These are phyloP conservation scores for Termitomyces sp. DNA, from an alignment of 768 basidiomycete species.

Conservation along the genomic window DNA sequence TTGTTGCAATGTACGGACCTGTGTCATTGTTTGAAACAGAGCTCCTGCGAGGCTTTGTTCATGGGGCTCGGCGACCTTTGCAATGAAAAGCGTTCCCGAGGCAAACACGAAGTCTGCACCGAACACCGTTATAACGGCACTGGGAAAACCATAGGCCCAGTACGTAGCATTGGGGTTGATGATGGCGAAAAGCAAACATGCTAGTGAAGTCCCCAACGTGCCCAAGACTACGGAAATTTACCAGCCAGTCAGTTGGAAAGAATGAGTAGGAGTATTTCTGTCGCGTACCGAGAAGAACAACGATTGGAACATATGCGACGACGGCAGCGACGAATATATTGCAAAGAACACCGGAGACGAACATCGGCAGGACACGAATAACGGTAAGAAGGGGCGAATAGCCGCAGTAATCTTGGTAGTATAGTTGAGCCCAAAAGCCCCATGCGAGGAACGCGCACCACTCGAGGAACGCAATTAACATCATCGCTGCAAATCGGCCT, in stretches of 20 bases:
- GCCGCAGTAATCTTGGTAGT: constrained; percentile 60
- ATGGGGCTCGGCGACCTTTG: constrained; percentile 55
- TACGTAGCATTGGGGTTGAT: constrained; percentile 52
- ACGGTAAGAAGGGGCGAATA: constrained; percentile 56
- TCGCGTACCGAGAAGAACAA: constrained; percentile 50
- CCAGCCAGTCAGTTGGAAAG: neutral
- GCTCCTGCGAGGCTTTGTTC: constrained; percentile 77
- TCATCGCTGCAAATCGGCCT: constrained; percentile 53
- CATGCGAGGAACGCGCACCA: constrained; percentile 52
- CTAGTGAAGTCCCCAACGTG: constrained; percentile 49
- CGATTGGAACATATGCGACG: constrained; percentile 47
- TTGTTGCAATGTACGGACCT: constrained; percentile 28
- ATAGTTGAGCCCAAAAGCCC: constrained; percentile 43
- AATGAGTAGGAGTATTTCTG: neutral
- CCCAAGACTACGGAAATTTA: constrained; percentile 29
- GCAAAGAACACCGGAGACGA: constrained; percentile 54
- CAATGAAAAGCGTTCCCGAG: constrained; percentile 68
- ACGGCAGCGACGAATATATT: constrained; percentile 61
- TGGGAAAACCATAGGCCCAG: constrained; percentile 76
- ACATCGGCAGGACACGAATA: constrained; percentile 67
- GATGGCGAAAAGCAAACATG: constrained; percentile 62
- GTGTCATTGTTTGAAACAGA: constrained; percentile 74
- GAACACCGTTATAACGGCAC: constrained; percentile 56
- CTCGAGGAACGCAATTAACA: constrained; percentile 50
- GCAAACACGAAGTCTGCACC: constrained; percentile 79